Base-by-base conservation (phyloP, 2,329 filamentous ascomycete genomes). In the Penicillium sp. region DNA sequence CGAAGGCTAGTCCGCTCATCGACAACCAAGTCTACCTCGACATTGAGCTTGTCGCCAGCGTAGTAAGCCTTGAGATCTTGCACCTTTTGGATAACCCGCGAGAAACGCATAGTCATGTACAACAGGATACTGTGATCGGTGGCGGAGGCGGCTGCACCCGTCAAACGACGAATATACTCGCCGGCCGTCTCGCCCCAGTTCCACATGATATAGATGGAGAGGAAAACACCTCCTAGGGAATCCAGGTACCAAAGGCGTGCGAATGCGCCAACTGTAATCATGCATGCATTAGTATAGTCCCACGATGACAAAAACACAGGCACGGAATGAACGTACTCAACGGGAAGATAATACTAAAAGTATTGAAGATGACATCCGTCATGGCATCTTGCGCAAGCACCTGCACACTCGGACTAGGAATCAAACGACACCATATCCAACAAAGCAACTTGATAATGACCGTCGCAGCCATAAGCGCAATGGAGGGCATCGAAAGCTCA, bases 31-130 rank as follows among this genome's bases (percentile, higher is more conserved):
- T 87, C 84, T 5, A 87, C 80, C 63, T 87, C 84, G 19, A 86
- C 84, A 61, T 86, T 86, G 63, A 85, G 84, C 39, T 81, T 79
- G 60, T 86, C 82, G 0, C 85, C 84, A 0, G 83, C 83, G 64
- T 86, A 84, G 66, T 87, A 87, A 5, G 84, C 84, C 53, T 86
- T 84, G 39, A 87, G 80, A 64, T 86, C 84, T 53, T 78, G 73
- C 48, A 87, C 84, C 63, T 73, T 88, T 68, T 86, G 86, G 69
- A 97, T 96, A 13, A 90, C 89, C 64, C 90, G 91, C 46, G 92
- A 92, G 70, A 96, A 96, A 21, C 93, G 89, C 90, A 96, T 96
- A 1, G 92, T 95, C 64, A 96, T 83, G 75, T 97, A 97, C 1
- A 96, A 81, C 22, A 96, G 75, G 47, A 96, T 85, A 70, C 95